Percentiles rank a stretch among this genome's conserved stretches.
Conservation (phyloP, 2,329 filamentous ascomycete species). For the Trichoderma sp. region DNA sequence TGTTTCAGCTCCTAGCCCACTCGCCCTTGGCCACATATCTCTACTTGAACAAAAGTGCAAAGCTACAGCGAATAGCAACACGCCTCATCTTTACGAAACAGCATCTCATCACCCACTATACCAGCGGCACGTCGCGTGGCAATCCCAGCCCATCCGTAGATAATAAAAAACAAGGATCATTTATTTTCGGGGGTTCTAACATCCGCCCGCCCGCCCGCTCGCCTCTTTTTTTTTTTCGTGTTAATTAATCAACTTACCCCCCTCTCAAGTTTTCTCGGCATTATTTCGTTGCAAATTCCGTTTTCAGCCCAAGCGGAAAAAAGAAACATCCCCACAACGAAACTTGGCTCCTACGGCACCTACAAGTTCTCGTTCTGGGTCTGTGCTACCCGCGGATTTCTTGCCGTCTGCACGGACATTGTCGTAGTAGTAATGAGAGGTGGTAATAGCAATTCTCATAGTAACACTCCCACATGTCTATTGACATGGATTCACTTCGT, state of each 20-base stretch:
- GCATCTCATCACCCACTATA: not conserved
- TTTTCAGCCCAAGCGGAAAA: constrained; percentile 11
- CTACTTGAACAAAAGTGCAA: not conserved
- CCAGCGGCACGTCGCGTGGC: constrained; percentile 3
- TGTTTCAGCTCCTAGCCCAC: not conserved
- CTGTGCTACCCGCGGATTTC: not conserved
- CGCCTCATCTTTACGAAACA: constrained; percentile 1
- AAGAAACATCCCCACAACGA: constrained; percentile 14
- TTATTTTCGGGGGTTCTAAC: not conserved
- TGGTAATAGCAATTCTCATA: not conserved
- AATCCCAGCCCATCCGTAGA: not conserved
- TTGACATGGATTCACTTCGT: not conserved
- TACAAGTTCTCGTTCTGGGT: not conserved
- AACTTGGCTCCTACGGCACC: not conserved
- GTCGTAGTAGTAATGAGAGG: not conserved
- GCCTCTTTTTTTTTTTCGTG: not conserved
- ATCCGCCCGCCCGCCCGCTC: constrained; percentile 1
- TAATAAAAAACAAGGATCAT: not conserved
- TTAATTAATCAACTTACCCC: not conserved
- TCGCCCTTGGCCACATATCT: too few species aligned
- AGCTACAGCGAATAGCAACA: not conserved
- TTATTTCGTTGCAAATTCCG: constrained; percentile 25
- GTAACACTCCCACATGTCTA: not conserved
- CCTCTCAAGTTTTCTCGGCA: not conserved
- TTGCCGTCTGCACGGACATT: not conserved